Conservation (phyloP, 371 early-diverging fungal genomes). For the Syncephalastrum sp. region DNA sequence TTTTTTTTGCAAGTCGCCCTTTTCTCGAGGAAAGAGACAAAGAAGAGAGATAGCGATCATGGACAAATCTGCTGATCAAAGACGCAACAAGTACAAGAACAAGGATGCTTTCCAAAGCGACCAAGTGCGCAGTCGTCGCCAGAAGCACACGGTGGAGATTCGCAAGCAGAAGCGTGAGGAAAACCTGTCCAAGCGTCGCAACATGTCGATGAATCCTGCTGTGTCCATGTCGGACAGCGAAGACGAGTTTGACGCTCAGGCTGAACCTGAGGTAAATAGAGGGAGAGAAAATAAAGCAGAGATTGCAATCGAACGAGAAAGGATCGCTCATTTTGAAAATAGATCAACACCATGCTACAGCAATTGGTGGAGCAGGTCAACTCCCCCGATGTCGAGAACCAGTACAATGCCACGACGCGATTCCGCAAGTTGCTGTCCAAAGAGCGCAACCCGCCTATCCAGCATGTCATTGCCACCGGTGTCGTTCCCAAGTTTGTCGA, state of each 20-base stretch:
- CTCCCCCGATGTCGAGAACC: constrained; percentile 66
- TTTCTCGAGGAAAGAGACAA: too few relatives aligned
- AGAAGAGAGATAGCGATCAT: constrained; percentile 3
- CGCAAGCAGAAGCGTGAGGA: constrained; percentile 96
- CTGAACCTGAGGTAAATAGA: constrained; percentile 9
- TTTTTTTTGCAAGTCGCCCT: too few relatives aligned
- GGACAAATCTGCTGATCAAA: constrained; percentile 22
- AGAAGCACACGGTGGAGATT: constrained; percentile 73
- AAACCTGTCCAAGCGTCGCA: constrained; percentile 39
- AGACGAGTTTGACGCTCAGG: constrained; percentile 64
- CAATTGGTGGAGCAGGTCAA: constrained; percentile 18
- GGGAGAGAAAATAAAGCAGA: too few relatives aligned
- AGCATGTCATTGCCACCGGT: constrained; percentile 91
- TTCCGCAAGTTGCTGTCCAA: constrained; percentile 98
- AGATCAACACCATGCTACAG: constrained; percentile 46
- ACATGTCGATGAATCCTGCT: constrained; percentile 10
- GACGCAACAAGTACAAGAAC: constrained; percentile 35
- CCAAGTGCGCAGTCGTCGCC: constrained; percentile 39
- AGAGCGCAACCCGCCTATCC: constrained; percentile 98
- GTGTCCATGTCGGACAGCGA: constrained; percentile 67
- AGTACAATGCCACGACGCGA: constrained; percentile 83
- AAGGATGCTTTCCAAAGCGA: constrained; percentile 40
- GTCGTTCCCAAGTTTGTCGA: constrained; percentile 96
- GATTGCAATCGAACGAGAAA: too few relatives aligned
- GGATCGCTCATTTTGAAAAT: too few relatives aligned